These are phyloP conservation scores for Aspergillus sp. DNA, from an alignment of 2,329 filamentous ascomycete genomes.

Conservation along the genomic window DNA sequence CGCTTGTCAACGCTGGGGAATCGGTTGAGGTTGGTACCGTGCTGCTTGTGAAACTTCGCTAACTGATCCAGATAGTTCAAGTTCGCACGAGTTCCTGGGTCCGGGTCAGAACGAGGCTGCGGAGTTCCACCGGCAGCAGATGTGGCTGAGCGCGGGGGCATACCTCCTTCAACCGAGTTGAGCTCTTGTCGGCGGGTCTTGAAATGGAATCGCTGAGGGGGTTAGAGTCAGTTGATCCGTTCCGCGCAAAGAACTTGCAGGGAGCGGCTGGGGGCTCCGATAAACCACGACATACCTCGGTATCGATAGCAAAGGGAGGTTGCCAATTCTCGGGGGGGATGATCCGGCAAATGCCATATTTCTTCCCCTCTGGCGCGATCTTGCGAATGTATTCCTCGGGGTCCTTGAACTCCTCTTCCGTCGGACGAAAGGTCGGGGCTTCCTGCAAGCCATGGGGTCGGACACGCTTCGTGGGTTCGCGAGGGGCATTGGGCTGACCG, in stretches of 20 bases:
- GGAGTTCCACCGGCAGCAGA: constrained; percentile 28
- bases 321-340: constrained; percentile 94
- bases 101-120: constrained; percentile 37
- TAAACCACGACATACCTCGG: constrained; percentile 64
- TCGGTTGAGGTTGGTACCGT: constrained; percentile 88
- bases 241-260: neutral
- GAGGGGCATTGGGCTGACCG: constrained; percentile 72
- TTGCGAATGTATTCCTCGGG: constrained; percentile 92
- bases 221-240: constrained; percentile 24
- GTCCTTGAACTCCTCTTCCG: constrained; percentile 90
- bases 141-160: constrained; percentile 29
- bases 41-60: constrained; percentile 93
- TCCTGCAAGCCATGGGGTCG: constrained; percentile 83
- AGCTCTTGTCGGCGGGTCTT: constrained; percentile 93
- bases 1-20: constrained; percentile 98
- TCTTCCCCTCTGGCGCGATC: constrained; percentile 78
- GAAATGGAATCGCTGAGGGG: constrained; percentile 83
- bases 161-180: constrained; percentile 97
- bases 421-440: constrained; percentile 86
- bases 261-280: neutral
- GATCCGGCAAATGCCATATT: constrained; percentile 93
- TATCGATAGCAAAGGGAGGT: constrained; percentile 92
- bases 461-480: constrained; percentile 72
- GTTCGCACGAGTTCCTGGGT: constrained; percentile 83
- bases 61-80: constrained; percentile 94